A percentile compares a stretch with the other conserved stretches of the same genome.
These are phyloP conservation scores for Selenicereus undatus DNA, from an alignment of 148 eudicot genomes.

Conservation along the genomic window DNA sequence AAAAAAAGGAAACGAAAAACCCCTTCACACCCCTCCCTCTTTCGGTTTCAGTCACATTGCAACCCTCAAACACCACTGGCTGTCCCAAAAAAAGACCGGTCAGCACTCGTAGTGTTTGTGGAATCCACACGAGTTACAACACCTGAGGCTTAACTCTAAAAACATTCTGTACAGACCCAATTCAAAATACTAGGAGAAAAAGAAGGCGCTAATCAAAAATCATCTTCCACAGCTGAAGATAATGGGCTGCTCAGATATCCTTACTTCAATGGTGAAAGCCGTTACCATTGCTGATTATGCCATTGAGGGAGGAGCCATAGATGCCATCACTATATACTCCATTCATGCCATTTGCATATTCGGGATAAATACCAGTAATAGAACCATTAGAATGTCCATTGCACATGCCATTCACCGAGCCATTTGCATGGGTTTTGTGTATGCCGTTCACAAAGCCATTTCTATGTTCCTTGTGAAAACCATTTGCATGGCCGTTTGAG, in stretches of 20 bases:
- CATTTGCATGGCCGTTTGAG: constrained; percentile 19
- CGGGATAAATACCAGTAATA: constrained; percentile 9
- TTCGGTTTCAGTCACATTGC: constrained; percentile 13
- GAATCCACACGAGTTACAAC: neutral
- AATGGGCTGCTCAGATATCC: neutral
- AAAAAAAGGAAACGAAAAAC: neutral
- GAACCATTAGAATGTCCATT: constrained; percentile 14
- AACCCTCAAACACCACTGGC: constrained; percentile 42
- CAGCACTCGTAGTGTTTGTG: neutral
- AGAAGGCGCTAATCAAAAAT: neutral
- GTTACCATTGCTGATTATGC: constrained; percentile 50
- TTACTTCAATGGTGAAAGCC: constrained; percentile 49
- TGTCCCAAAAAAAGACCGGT: constrained; percentile 23
- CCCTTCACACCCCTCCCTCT: constrained; percentile 12
- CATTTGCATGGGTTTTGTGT: constrained; percentile 20
- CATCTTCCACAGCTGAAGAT: neutral
- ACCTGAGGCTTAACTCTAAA: neutral
- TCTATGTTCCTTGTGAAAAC: constrained; percentile 16
- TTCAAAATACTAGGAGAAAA: neutral
- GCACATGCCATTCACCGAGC: constrained; percentile 37
- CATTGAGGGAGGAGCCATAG: constrained; percentile 12
- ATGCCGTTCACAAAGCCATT: constrained; percentile 12
- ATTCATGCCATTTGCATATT: constrained; percentile 14
- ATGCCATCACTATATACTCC: constrained; percentile 21
- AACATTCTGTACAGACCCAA: constrained; percentile 9